These are phyloP conservation scores for Tolypocladium tropicale DNA, from an alignment of 2,329 filamentous ascomycete species.

Conservation along the genomic window DNA sequence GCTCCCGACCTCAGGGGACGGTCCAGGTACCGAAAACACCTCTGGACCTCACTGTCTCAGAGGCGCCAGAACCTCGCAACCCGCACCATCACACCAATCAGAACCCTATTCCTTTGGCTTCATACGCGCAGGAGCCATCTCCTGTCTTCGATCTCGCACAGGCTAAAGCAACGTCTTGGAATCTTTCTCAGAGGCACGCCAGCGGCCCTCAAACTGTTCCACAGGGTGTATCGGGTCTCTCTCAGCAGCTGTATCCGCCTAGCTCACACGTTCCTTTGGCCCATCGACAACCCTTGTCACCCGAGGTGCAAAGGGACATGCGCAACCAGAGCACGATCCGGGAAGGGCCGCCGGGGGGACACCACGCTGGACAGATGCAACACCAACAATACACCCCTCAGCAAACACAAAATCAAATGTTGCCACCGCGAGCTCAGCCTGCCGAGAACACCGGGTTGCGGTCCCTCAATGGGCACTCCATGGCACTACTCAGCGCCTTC, in stretches of 20 bases:
- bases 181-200: slow-evolving; percentile 5
- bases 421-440: slow-evolving; percentile 5
- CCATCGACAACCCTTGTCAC: slow-evolving; percentile 42
- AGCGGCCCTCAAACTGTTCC: slow-evolving; percentile 7
- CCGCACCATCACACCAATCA: slow-evolving; percentile 45
- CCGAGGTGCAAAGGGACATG: slow-evolving; percentile 43
- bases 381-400: slow-evolving; percentile 7
- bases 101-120: slow-evolving; percentile 23
- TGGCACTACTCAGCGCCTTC: slow-evolving; percentile 35
- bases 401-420: no score
- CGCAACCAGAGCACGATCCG: slow-evolving; percentile 28
- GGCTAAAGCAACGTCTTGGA: slow-evolving; percentile 8
- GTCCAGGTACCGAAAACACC: slow-evolving; percentile 36
- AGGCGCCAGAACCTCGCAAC: slow-evolving; percentile 42
- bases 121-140: slow-evolving; percentile 17
- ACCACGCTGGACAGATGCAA: neutral
- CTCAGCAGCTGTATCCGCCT: slow-evolving; percentile 12
- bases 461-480: slow-evolving; percentile 29
- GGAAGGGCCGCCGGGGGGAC: slow-evolving; percentile 9
- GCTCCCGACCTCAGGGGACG: slow-evolving; percentile 6
- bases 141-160: slow-evolving; percentile 18
- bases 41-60: slow-evolving; percentile 39
- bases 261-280: slow-evolving; percentile 14
- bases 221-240: slow-evolving; percentile 8
- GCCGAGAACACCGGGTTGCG: slow-evolving; percentile 8